Percentiles rank a stretch among this genome's conserved stretches.
Conservation (phyloP, 208 protist species). For the Crithidia sp. region DNA sequence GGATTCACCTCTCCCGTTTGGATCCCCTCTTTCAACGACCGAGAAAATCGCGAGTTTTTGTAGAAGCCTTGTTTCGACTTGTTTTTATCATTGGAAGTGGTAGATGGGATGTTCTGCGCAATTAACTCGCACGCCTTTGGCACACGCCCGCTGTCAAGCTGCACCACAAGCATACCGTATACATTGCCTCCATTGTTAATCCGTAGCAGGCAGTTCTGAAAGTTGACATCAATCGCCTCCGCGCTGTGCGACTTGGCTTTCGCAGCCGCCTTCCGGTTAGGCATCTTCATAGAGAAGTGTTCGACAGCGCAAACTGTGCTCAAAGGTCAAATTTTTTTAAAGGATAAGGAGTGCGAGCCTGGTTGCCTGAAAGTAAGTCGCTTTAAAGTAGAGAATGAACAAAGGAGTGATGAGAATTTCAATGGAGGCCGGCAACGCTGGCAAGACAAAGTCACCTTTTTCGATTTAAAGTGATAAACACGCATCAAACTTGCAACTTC, state of each 20-base stretch:
- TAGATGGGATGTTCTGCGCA: slow-evolving; percentile 45
- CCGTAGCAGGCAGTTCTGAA: slow-evolving; percentile 31
- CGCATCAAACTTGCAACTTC: too few relatives aligned
- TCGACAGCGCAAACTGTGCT: too few relatives aligned
- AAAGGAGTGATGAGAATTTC: too few relatives aligned
- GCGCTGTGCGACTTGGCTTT: slow-evolving; percentile 25
- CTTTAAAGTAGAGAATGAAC: too few relatives aligned
- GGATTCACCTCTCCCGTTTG: slow-evolving; percentile 75
- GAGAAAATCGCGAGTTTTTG: slow-evolving; percentile 62
- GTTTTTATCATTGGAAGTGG: slow-evolving; percentile 52
- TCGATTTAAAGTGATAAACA: too few relatives aligned
- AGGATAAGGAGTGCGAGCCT: too few relatives aligned
- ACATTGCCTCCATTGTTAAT: slow-evolving; percentile 33
- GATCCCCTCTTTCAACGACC: slow-evolving; percentile 66
- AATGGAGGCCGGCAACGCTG: too few relatives aligned
- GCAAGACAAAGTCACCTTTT: too few relatives aligned
- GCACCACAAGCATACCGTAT: slow-evolving; percentile 31
- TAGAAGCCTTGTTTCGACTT: slow-evolving; percentile 56
- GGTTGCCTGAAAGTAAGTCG: too few relatives aligned
- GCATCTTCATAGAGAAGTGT: slow-evolving; percentile 16
- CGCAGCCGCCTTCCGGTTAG: slow-evolving; percentile 12
- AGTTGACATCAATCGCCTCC: slow-evolving; percentile 25
- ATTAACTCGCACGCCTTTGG: slow-evolving; percentile 84
- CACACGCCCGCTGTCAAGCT: slow-evolving; percentile 36
- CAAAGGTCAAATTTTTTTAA: too few relatives aligned